Base-by-base conservation (phyloP, 179 eudicot genomes). In the Silene vulgaris region DNA sequence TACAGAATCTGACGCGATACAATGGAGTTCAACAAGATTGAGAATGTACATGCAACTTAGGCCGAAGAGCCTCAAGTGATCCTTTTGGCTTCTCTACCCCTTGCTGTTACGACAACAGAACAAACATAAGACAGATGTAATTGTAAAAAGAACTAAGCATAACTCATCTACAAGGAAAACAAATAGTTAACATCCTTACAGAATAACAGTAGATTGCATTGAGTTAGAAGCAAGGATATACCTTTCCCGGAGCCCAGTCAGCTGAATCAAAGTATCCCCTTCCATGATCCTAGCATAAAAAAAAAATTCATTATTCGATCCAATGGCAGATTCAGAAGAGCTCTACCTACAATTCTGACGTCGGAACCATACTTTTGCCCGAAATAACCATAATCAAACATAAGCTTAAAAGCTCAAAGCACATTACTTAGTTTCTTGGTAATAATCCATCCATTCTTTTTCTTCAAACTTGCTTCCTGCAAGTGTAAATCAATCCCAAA, bases 191-290 rank as follows among this genome's bases (percentile, higher is more conserved):
- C 45, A 32, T 60, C 16, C n/a, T 26, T 12, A 16, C n/a, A 20
- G 20, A 50, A 69, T 1, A 12, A 69, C 6, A 35, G 40, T 8
- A 9, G 4, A 5, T 61, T 19, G 16, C 32, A 50, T 19, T 8
- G 13, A 80, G 50, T 43, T 1, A 23, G 62, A 74, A 71, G 61
- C 23, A 74, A 2, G 5, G 30, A 71, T 21, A 17, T 80, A 93
- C 97, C 98, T 93, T 93, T 72, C 97, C 96, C 61, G 91, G 73
- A 83, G 97, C 98, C 98, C 97, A 91, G 80, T 93, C 98, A 76
- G 97, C 98, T 56, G 98, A 93, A 83, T 93, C 97, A 73, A 93
- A 93, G 82, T 90, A 93, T 26, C 97, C 98, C 65, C 90, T 80
- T 93, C 97, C 26, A 81, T 89, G 93, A 82, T 93, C 98, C 98